Conservation (phyloP, 2,329 filamentous ascomycete genomes). For the Talaromyces atroroseus region DNA sequence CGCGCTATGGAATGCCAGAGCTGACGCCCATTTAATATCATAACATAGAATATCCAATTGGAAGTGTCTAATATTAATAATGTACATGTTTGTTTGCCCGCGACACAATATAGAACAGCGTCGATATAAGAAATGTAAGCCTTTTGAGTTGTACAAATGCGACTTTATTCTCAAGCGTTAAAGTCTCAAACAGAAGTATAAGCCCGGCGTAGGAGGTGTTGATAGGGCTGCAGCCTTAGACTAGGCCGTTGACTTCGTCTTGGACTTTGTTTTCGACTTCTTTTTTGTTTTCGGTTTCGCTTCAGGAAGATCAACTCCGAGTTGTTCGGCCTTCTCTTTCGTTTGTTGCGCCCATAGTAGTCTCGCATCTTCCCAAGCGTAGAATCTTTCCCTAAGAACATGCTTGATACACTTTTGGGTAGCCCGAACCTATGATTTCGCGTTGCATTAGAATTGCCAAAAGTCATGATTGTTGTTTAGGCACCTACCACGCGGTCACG, state of each 20-base stretch:
- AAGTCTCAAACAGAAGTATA: neutral
- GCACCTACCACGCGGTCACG: conserved; percentile 62
- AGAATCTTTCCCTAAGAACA: conserved; percentile 78
- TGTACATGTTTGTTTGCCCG: neutral
- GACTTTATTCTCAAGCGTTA: neutral
- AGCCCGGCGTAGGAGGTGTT: neutral
- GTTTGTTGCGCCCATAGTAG: conserved; percentile 18
- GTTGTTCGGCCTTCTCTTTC: neutral
- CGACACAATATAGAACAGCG: neutral
- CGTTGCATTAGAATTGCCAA: neutral
- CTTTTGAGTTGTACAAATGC: neutral
- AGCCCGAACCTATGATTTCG: conserved; percentile 54
- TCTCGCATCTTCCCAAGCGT: conserved; percentile 60
- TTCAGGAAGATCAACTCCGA: neutral
- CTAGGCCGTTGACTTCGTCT: neutral
- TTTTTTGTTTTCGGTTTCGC: neutral
- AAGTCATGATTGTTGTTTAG: neutral
- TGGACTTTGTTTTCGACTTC: neutral
- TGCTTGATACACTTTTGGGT: conserved; percentile 83
- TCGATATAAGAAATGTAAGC: neutral
- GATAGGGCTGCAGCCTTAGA: neutral
- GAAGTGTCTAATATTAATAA: neutral
- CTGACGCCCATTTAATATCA: neutral
- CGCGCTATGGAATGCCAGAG: neutral
- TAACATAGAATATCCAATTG: neutral